These are phyloP conservation scores for Juglanconis sp. DNA, from an alignment of 2,329 filamentous ascomycete species.

Conservation along the genomic window DNA sequence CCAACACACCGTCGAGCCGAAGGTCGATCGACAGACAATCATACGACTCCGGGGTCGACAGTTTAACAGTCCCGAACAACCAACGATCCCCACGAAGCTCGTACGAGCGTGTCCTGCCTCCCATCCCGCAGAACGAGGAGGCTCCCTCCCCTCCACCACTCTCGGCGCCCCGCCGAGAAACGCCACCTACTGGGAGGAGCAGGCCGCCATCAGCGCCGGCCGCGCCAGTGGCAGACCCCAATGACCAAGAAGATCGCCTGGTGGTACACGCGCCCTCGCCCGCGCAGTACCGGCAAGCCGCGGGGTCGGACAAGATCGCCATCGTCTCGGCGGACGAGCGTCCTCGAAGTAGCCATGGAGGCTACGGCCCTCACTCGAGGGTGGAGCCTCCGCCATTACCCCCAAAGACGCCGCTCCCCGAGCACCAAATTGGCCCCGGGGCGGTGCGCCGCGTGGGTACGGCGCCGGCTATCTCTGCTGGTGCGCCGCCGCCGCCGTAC, in stretches of 20 bases:
- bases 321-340: conserved; percentile 59
- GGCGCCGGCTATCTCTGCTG: conserved; percentile 6
- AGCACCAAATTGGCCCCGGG: conserved; percentile 33
- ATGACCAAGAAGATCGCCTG: conserved; percentile 49
- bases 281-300: conserved; percentile 54
- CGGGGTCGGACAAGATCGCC: conserved; percentile 65
- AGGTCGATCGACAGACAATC: conserved; percentile 35
- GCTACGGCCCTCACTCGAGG: conserved; percentile 30
- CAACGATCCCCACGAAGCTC: conserved; percentile 50
- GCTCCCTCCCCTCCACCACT: conserved; percentile 26
- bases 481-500: conserved; percentile 60
- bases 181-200: conserved; percentile 18
- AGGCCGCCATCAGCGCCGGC: conserved; percentile 23
- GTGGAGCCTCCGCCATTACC: conserved; percentile 68
- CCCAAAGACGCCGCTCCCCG: conserved; percentile 72
- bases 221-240: not conserved
- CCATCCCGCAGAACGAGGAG: conserved; percentile 26
- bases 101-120: conserved; percentile 40
- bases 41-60: conserved; percentile 55
- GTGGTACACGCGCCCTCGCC: conserved; percentile 56
- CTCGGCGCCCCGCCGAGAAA: conserved; percentile 28
- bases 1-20: conserved; percentile 39
- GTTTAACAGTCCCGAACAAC: conserved; percentile 39
- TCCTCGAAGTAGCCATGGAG: conserved; percentile 38
- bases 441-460: conserved; percentile 26